Evolutionary conservation across 1,284 basidiomycete genomes (phyloP).

Genomic region (Ganoderma leucocontextum): DNA sequence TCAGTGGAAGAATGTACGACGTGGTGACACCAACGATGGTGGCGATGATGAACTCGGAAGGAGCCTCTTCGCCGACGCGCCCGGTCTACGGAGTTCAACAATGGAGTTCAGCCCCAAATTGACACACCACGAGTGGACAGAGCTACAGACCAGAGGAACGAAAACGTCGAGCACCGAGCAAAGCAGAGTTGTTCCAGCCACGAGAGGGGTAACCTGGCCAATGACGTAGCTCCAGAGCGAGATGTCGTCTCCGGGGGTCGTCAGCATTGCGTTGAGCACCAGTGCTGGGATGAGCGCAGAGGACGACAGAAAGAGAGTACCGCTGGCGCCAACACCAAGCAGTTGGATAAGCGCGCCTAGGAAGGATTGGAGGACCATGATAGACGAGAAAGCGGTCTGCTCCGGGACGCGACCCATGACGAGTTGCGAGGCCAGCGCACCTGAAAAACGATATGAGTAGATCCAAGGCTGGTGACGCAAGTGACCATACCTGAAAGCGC

Average conservation of each 20-base stretch:
- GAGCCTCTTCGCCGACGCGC: conserved; percentile 78
- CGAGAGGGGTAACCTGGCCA: conserved; percentile 67
- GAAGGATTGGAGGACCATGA: conserved; percentile 67
- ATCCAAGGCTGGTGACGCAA: not conserved
- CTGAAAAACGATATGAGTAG: conserved; percentile 44
- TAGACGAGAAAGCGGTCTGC: conserved; percentile 65
- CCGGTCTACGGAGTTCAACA: conserved; percentile 60
- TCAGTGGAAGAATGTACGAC: conserved; percentile 69
- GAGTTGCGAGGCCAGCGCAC: conserved; percentile 63
- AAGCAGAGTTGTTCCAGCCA: conserved; percentile 76
- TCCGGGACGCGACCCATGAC: conserved; percentile 64
- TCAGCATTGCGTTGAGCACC: conserved; percentile 58
- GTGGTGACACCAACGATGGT: conserved; percentile 72
- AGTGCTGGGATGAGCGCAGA: conserved; percentile 62
- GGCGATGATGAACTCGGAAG: conserved; percentile 91
- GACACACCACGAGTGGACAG: conserved; percentile 1
- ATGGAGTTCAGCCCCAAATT: conserved; percentile 7
- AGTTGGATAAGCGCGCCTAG: conserved; percentile 65
- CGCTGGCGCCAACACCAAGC: conserved; percentile 73
- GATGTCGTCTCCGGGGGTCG: conserved; percentile 43
- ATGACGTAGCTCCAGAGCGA: conserved; percentile 74
- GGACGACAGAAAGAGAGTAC: conserved; percentile 67
- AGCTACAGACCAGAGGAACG: conserved; percentile 80
- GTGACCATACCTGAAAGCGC: conserved; percentile 64
- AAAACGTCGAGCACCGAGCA: conserved; percentile 87